These are phyloP conservation scores for Trypanosoma scelopori DNA, from an alignment of 208 protist species.

Conservation along the genomic window DNA sequence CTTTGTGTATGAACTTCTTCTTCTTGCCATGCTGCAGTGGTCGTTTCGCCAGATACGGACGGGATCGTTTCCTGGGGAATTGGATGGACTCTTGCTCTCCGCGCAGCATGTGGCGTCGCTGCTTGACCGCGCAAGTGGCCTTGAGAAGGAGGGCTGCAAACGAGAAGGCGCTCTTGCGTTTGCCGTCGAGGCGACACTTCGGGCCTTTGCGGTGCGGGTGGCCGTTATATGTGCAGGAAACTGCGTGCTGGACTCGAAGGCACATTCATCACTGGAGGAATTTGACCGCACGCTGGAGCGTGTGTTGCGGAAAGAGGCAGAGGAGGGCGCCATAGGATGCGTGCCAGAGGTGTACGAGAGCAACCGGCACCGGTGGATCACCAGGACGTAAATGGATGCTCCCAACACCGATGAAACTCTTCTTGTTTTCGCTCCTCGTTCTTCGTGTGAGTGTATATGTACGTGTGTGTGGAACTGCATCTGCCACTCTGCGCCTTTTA, in stretches of 20 bases:
- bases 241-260: background rate
- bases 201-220: conserved; percentile 37
- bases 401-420: background rate
- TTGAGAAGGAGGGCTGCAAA: conserved; percentile 16
- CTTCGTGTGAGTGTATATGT: conserved; percentile 9
- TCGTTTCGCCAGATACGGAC: background rate
- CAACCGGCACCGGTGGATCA: conserved; percentile 1
- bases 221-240: conserved; percentile 20
- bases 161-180: conserved; percentile 9
- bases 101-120: conserved; percentile 25
- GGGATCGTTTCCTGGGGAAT: conserved; percentile 5
- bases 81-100: conserved; percentile 13
- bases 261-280: conserved; percentile 1
- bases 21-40: conserved; percentile 23
- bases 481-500: background rate
- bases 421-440: background rate
- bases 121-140: conserved; percentile 22
- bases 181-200: conserved; percentile 32
- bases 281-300: conserved; percentile 20
- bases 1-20: conserved; percentile 27
- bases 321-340: conserved; percentile 11
- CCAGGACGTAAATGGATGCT: background rate
- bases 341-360: conserved; percentile 12
- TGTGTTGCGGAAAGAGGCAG: conserved; percentile 7
- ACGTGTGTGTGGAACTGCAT: background rate